Evolutionary conservation across 164 flowering plant genomes (phyloP), one percentile per base, ranked within the genome.

Genomic region (Sedum album): DNA sequence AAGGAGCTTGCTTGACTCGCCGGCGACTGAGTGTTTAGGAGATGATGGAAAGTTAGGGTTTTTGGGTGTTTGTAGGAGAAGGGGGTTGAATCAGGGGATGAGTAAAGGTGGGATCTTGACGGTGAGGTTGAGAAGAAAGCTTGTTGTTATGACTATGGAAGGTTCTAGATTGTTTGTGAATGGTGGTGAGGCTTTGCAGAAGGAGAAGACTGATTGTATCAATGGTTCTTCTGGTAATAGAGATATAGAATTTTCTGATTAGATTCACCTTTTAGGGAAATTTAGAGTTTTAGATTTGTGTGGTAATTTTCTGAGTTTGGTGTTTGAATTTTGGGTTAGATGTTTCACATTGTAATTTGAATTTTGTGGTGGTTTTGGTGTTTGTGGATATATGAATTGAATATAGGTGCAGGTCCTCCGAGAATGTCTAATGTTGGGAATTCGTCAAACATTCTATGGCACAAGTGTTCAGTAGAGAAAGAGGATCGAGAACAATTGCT

Each of bases 391-490:
- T 53, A 21, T 2, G 23, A 23, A 1, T 25, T 21, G 7, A 35
- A 35, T 6, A 1, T 23, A 21, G 86, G 83, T 70, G 73, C 74
- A 44, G 53, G 64, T 69, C 42, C 25, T 26, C 69, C 26, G 35
- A 70, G 75, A 44, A 44, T 44, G 48, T 44, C 48, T 44, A 44
- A 44, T 44, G 18, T 57, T 57, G 90, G 85, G 48, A 84, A 82
- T 41, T 80, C 94, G 8, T 76, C 84, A 25, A 92, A 92, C 73
- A 87, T 92, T 62, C 69, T 79, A 31, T 92, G 98, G 98, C 98
- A 92, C 73, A 81, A 88, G 68, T 82, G 91, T 75, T 76, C 93
- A 1, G 87, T 92, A 44, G 86, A 77, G 48, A 92, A 82, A 73
- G 69, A 31, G 55, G 91, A 88, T 36, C 82, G 95, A 74, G 83